phyloP scores from a whole-genome alignment of 306 rosid genomes.

The Ormosia semicastrata region DNA sequence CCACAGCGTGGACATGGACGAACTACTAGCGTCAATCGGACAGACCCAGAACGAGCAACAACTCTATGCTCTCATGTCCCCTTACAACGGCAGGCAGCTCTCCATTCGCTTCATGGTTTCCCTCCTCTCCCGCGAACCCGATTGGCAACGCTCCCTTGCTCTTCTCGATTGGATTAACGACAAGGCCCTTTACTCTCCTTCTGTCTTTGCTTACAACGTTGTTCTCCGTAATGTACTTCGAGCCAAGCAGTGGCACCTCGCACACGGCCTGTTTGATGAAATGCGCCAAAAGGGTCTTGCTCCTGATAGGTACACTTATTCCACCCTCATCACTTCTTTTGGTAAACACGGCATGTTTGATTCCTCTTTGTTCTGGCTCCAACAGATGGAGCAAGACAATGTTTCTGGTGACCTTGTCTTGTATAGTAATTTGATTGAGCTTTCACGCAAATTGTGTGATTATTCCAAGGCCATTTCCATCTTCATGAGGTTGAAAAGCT shows the following conservation, averaged over 20 bases:
- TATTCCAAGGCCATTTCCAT: conserved; percentile 88
- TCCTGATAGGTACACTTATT: conserved; percentile 88
- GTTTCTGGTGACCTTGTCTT: conserved; percentile 87
- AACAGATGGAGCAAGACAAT: conserved; percentile 82
- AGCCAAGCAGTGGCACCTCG: conserved; percentile 73
- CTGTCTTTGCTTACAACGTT: conserved; percentile 80
- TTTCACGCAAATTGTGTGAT: conserved; percentile 72
- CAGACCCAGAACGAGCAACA: conserved; percentile 62
- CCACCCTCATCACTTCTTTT: conserved; percentile 79
- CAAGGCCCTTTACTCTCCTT: conserved; percentile 71
- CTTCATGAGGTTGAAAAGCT: conserved; percentile 56
- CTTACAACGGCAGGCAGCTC: conserved; percentile 58
- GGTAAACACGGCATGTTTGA: conserved; percentile 86
- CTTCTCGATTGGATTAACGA: conserved; percentile 89
- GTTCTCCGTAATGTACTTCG: conserved; percentile 82
- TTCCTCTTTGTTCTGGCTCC: conserved; percentile 84
- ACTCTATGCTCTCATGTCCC: conserved; percentile 59
- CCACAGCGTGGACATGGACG: conserved; percentile 83
- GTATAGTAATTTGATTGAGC: conserved; percentile 86
- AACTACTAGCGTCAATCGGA: conserved; percentile 53
- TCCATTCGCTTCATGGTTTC: conserved; percentile 85
- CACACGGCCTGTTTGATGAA: conserved; percentile 93
- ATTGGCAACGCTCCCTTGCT: conserved; percentile 89
- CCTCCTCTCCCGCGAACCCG: conserved; percentile 72
- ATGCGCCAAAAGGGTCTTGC: conserved; percentile 82